These are phyloP conservation scores for Cordyceps fumosorosea DNA, from an alignment of 2,329 filamentous ascomycete genomes.

Conservation along the genomic window DNA sequence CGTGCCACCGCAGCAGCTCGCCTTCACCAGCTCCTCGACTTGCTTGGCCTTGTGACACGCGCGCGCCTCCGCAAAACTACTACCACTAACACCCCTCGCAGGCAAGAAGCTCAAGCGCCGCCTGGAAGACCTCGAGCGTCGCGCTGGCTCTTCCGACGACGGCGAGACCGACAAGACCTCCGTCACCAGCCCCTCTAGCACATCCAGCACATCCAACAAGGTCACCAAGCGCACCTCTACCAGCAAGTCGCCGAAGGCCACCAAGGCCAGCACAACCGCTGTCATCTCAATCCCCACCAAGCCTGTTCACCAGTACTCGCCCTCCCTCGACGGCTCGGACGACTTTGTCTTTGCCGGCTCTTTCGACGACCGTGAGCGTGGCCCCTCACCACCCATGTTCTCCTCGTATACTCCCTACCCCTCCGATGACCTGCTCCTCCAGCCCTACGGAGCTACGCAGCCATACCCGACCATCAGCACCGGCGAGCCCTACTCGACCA, in stretches of 20 bases:
- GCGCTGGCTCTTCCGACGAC: conserved; percentile 53
- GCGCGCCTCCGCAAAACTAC: not conserved
- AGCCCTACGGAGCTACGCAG: conserved; percentile 49
- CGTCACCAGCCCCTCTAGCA: conserved; percentile 22
- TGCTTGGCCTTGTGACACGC: not conserved
- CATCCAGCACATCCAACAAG: conserved; percentile 21
- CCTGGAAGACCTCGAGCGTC: conserved; percentile 76
- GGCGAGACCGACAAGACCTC: conserved; percentile 35
- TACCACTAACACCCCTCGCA: conserved; percentile 27
- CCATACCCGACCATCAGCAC: conserved; percentile 46
- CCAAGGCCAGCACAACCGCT: conserved; percentile 8
- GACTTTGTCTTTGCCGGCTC: conserved; percentile 56
- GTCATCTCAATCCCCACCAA: conserved; percentile 26
- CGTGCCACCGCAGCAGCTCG: conserved; percentile 27
- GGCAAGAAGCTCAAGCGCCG: conserved; percentile 91
- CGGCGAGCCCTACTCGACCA: conserved; percentile 42
- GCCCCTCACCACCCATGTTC: conserved; percentile 65
- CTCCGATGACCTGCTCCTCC: conserved; percentile 57
- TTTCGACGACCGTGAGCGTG: conserved; percentile 62
- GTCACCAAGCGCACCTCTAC: conserved; percentile 26
- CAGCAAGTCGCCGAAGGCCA: conserved; percentile 22
- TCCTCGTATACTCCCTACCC: conserved; percentile 58
- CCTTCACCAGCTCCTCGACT: not conserved
- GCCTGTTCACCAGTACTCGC: conserved; percentile 50
- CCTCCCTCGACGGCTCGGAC: conserved; percentile 55